Percentiles rank a stretch among this genome's conserved stretches.
These are phyloP conservation scores for Acanthamoeba triangularis DNA, from an alignment of 208 protist species.

Conservation along the genomic window DNA sequence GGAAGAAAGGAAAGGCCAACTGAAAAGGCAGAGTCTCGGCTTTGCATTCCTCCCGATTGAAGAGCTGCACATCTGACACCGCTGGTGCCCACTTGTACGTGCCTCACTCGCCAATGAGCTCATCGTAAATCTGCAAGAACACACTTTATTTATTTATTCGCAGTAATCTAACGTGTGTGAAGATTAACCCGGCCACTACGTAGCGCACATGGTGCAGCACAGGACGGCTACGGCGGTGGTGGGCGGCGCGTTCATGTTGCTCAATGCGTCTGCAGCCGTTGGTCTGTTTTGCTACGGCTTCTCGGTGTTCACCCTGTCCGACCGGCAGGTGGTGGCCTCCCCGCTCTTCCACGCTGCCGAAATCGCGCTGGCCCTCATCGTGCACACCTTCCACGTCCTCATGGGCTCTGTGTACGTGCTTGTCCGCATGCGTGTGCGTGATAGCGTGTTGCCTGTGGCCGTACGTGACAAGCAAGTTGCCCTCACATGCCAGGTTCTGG, in stretches of 20 bases:
- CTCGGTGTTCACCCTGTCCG: constrained; percentile 26
- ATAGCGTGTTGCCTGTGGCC: background rate
- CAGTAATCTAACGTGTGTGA: background rate
- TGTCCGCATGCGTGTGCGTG: background rate
- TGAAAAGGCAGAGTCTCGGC: background rate
- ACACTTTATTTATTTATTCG: too few species aligned
- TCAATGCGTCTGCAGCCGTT: constrained; percentile 4
- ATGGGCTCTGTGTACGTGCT: constrained; percentile 44
- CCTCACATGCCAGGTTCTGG: constrained; percentile 1
- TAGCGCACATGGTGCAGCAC: constrained; percentile 42
- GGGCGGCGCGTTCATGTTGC: constrained; percentile 18
- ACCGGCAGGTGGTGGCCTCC: constrained; percentile 8
- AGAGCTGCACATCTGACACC: too few species aligned
- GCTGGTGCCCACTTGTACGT: too few species aligned
- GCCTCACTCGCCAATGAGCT: background rate
- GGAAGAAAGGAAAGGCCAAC: background rate
- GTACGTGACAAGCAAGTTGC: background rate
- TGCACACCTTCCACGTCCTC: constrained; percentile 59
- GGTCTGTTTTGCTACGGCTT: constrained; percentile 54
- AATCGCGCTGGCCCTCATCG: constrained; percentile 43
- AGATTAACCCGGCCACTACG: too few species aligned
- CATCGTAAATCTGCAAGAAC: background rate
- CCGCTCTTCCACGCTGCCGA: constrained; percentile 52
- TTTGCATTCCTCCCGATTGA: too few species aligned
- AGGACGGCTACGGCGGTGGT: constrained; percentile 23